Evolutionary conservation across 805 yeast species (phyloP), one percentile per base, ranked within the genome.

Genomic region (Saccharomyces jurei): DNA sequence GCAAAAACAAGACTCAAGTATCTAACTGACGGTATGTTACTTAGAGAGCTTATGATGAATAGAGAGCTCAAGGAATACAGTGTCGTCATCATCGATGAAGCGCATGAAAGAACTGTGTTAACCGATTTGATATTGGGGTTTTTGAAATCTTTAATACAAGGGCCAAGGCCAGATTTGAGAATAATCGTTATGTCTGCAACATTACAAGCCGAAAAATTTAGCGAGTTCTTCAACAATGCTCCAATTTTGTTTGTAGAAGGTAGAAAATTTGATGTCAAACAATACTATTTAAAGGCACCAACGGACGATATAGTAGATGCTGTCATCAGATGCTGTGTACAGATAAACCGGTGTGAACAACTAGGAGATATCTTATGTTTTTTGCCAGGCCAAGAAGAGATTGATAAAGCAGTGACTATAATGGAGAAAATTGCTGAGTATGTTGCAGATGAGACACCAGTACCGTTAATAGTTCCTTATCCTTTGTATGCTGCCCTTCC

Each of bases 121-220:
- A 90, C 98, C 0, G 99, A 94, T 73, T 73, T 94, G 61, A 76
- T 94, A 21, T 77, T 94, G 74, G 99, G 98, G 2, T 87, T 94
- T 63, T 74, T 94, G 59, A 91, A 90, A 66, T 80, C 82, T 46
- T 72, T 94, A 41, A 63, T 86, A 10, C 52, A 63, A 0, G 65
- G 65, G 8, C 75, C 78, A 48, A 75, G 85, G 52, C 71, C 82
- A 17, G 79, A 79, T 47, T 77, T 94, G 60, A 79, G 82, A 62
- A 76, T 90, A 41, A 81, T 94, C 5, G 81, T 94, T 60, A 95
- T 94, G 97, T 91, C 98, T 51, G 99, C 99, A 28, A 94, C 99
- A 0, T 76, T 94, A 55, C 96, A 94, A 70, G 98, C 98, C 1
- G 64, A 79, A 36, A 80, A 81, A 62, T 94, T 94, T 66, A 82